Percentiles rank a stretch among this genome's conserved stretches.
Evolutionary conservation across 2,329 filamentous ascomycete species (phyloP).

Genomic region (Cytospora chrysosperma): DNA sequence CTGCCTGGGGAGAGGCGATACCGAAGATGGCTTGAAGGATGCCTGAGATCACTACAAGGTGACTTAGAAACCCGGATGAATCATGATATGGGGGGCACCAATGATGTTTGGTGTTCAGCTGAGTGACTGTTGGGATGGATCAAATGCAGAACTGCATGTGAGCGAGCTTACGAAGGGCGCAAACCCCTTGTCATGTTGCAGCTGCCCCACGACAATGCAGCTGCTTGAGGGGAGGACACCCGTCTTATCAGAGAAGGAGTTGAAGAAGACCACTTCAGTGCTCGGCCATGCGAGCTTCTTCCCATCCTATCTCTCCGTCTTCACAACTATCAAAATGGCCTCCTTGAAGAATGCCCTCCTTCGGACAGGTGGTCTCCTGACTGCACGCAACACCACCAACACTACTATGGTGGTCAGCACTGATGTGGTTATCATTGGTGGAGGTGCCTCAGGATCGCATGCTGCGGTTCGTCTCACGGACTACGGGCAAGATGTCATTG

Average conservation of each 20-base stretch:
- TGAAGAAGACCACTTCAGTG: neutral
- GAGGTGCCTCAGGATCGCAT: slow-evolving; percentile 15
- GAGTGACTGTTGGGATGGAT: neutral
- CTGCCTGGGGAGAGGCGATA: neutral
- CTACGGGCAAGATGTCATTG: slow-evolving; percentile 7
- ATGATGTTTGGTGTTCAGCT: neutral
- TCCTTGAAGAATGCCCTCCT: slow-evolving; percentile 6
- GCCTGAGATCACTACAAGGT: neutral
- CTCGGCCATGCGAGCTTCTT: neutral
- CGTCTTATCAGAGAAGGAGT: neutral
- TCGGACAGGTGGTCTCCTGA: neutral
- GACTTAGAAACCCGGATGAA: neutral
- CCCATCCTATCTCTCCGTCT: neutral
- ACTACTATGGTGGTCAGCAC: slow-evolving; percentile 3
- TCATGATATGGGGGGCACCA: neutral
- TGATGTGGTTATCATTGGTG: slow-evolving; percentile 11
- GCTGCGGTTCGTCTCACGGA: slow-evolving; percentile 15
- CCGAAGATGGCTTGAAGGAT: neutral
- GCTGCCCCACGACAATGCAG: too few relatives aligned
- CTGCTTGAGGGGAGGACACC: neutral
- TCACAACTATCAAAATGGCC: neutral
- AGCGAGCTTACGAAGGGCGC: neutral
- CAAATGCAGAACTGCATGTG: neutral
- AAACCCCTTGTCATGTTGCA: neutral
- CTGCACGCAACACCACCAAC: neutral